These are phyloP conservation scores for Kuraishia borneana DNA, from an alignment of 805 yeast species.

Conservation along the genomic window DNA sequence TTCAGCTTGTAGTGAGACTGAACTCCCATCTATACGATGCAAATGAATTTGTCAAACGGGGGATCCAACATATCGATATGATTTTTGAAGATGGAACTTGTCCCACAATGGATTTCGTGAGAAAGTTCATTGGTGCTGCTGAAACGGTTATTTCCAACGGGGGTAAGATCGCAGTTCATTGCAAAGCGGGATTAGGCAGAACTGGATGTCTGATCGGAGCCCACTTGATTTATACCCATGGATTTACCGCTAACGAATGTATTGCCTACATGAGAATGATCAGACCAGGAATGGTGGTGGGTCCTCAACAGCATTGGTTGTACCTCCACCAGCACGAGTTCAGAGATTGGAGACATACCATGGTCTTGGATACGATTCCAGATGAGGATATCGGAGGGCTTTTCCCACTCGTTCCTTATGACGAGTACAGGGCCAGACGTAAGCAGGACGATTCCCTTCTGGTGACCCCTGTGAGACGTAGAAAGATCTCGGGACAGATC, in stretches of 20 bases:
- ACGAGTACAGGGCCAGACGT: slow-evolving; percentile 46
- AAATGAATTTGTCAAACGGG: slow-evolving; percentile 68
- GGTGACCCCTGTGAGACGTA: slow-evolving; percentile 61
- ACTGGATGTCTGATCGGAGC: slow-evolving; percentile 98
- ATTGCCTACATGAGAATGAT: slow-evolving; percentile 94
- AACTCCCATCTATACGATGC: slow-evolving; percentile 88
- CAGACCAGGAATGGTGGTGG: slow-evolving; percentile 99
- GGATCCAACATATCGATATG: slow-evolving; percentile 88
- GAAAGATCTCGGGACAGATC: slow-evolving; percentile 57
- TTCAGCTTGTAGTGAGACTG: slow-evolving; percentile 81
- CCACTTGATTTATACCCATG: slow-evolving; percentile 89
- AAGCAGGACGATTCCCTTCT: slow-evolving; percentile 14
- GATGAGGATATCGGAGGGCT: slow-evolving; percentile 59
- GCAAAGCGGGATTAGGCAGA: slow-evolving; percentile 96
- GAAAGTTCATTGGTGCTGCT: slow-evolving; percentile 89
- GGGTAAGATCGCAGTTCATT: slow-evolving; percentile 96
- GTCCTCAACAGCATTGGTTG: slow-evolving; percentile 99
- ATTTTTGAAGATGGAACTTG: slow-evolving; percentile 98
- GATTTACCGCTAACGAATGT: slow-evolving; percentile 94
- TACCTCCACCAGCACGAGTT: slow-evolving; percentile 93
- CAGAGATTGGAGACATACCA: slow-evolving; percentile 91
- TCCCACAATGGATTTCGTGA: slow-evolving; percentile 89
- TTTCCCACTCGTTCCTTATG: slow-evolving; percentile 49
- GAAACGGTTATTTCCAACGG: slow-evolving; percentile 78
- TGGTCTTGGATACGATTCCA: slow-evolving; percentile 64